These are phyloP conservation scores for Tricholoma saponaceum DNA, from an alignment of 768 basidiomycete species.

Conservation along the genomic window DNA sequence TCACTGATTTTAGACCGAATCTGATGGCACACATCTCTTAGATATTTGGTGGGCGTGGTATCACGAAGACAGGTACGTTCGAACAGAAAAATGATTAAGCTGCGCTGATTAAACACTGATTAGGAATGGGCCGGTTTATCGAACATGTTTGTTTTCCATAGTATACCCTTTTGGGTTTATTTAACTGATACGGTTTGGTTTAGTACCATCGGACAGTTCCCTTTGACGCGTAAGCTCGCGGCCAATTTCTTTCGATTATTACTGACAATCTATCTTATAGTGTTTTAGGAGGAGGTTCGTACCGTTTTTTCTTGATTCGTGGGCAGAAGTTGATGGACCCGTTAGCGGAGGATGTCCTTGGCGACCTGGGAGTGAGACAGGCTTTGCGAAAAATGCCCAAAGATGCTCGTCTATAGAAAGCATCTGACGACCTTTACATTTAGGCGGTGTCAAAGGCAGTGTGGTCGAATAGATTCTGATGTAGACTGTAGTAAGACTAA, in stretches of 20 bases:
- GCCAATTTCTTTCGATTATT: background rate
- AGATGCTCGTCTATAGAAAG: background rate
- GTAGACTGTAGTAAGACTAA: no score
- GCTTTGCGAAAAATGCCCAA: constrained; percentile 6
- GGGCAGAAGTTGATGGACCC: background rate
- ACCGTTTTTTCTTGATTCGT: no score
- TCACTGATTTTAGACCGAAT: background rate
- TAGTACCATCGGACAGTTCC: constrained; percentile 3
- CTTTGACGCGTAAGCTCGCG: background rate
- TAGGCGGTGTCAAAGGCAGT: no score
- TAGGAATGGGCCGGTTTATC: constrained; percentile 4
- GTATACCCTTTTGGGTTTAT: background rate
- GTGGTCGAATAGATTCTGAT: no score
- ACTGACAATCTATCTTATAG: constrained; percentile 28
- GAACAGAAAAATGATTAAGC: background rate
- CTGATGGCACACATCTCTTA: constrained; percentile 26
- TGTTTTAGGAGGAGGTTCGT: background rate
- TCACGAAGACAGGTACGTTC: constrained; percentile 70
- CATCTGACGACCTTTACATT: no score
- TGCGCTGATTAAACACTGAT: background rate
- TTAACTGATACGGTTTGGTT: background rate
- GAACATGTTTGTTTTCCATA: constrained; percentile 2
- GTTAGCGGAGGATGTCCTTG: constrained; percentile 4
- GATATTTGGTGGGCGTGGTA: constrained; percentile 83
- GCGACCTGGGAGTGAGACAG: constrained; percentile 4